Evolutionary conservation across 2,329 filamentous ascomycete genomes (phyloP), one percentile per base, ranked within the genome.

Genomic region (Immersiporthe knoxdaviesiana): DNA sequence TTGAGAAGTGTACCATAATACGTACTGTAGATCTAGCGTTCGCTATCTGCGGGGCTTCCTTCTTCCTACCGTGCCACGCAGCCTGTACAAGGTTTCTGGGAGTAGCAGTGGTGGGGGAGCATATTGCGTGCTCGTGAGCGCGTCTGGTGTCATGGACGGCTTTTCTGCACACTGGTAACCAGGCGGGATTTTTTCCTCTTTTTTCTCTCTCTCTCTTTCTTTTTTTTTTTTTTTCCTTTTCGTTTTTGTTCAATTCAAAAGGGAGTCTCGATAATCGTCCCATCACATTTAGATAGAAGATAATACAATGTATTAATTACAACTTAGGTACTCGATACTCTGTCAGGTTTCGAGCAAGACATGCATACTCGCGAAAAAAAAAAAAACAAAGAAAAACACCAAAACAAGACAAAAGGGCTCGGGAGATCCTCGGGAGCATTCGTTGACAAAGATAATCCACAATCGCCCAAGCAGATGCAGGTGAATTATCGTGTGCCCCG

Each of bases 31-130:
- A 37, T 61, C 58, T 47, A 63, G 27, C 30, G 7, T 7, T 47
- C n/a, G 41, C 54, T 70, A 70, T 70, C 66, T 70, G 69, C 69
- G 69, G 67, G 67, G 69, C n/a, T 63, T 24, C 54, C 39, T 41
- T 54, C 32, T 30, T 56, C 18, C 39, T 41, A n/a, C n/a, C n/a
- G n/a, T n/a, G n/a, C n/a, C n/a, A 63, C 64, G 21, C 50, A 21
- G 54, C 10, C 16, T 35, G 2, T 8, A 37, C 54, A n/a, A 35
- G 12, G 56, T 61, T 60, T 21, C 2, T 47, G 44, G 8, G 27
- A n/a, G 4, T 18, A 21, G 27, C 44, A n/a, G 30, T 63, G 41
- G 56, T 41, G 64, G 67, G 62, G 69, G 63, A 61, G 47, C 52
- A 65, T 6, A 69, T 71, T 60, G 69, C 69, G 69, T 71, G 69